Evolutionary conservation across 495 filamentous ascomycete genomes (phyloP).

Genomic region (Pyrenopolyporus hunteri): DNA sequence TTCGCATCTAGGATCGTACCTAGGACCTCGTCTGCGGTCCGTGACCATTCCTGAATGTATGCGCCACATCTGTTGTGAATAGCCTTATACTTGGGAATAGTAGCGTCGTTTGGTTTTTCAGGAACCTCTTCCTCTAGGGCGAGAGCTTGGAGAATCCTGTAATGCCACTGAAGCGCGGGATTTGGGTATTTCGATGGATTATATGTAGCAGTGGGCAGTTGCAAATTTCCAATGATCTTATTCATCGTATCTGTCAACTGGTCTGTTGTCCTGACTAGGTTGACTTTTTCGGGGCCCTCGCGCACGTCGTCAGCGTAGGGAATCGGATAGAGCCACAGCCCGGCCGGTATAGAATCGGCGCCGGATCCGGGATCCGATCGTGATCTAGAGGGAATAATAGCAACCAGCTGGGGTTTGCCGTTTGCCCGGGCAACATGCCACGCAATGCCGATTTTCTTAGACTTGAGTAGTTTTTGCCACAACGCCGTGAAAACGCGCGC

Average conservation of each 20-base stretch:
- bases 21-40: slow-evolving; percentile 51
- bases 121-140: slow-evolving; percentile 93
- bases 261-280: slow-evolving; percentile 67
- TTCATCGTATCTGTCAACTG: slow-evolving; percentile 81
- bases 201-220: slow-evolving; percentile 85
- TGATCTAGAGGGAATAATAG: slow-evolving; percentile 77
- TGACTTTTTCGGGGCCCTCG: slow-evolving; percentile 60
- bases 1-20: slow-evolving; percentile 33
- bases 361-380: slow-evolving; percentile 64
- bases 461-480: slow-evolving; percentile 80
- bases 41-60: slow-evolving; percentile 75
- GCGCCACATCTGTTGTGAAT: slow-evolving; percentile 87
- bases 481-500: slow-evolving; percentile 91
- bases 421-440: slow-evolving; percentile 90
- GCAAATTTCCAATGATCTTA: slow-evolving; percentile 78
- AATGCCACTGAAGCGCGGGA: slow-evolving; percentile 96
- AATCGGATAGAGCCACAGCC: slow-evolving; percentile 86
- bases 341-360: slow-evolving; percentile 75
- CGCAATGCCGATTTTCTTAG: slow-evolving; percentile 78
- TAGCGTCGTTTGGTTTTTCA: slow-evolving; percentile 79
- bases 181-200: slow-evolving; percentile 90
- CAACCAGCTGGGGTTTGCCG: slow-evolving; percentile 75
- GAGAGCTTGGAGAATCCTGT: slow-evolving; percentile 88
- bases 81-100: slow-evolving; percentile 74
- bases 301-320: slow-evolving; percentile 93